phyloP scores from a whole-genome alignment of 2,329 filamentous ascomycete genomes.

The Aspergillus aculeatinus region DNA sequence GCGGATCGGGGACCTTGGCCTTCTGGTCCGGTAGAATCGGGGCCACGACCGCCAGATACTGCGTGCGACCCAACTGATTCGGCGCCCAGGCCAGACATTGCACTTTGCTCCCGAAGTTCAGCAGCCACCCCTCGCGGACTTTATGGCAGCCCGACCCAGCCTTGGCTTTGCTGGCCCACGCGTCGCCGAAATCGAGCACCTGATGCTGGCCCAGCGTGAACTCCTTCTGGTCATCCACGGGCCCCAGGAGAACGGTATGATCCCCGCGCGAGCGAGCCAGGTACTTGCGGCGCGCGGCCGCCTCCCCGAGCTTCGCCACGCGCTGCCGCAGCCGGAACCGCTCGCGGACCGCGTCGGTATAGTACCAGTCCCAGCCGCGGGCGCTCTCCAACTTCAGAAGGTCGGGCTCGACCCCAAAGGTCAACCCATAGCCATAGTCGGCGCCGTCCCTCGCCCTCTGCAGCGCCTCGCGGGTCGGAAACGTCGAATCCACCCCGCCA shows the following conservation, averaged over 20 bases:
- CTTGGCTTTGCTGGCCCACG: conserved; percentile 34
- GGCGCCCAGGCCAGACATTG: conserved; percentile 52
- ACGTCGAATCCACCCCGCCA: conserved; percentile 45
- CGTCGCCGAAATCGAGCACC: conserved; percentile 47
- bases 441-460: conserved; percentile 27
- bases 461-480: conserved; percentile 49
- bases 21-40: conserved; percentile 41
- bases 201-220: conserved; percentile 45
- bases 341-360: conserved; percentile 39
- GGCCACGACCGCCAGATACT: conserved; percentile 57
- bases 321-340: conserved; percentile 46
- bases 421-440: conserved; percentile 42
- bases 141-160: conserved; percentile 15
- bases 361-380: conserved; percentile 56
- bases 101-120: conserved; percentile 57
- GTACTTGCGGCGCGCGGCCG: conserved; percentile 43
- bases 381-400: conserved; percentile 47
- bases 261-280: conserved; percentile 37
- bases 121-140: conserved; percentile 51
- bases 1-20: conserved; percentile 26
- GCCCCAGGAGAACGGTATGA: conserved; percentile 53
- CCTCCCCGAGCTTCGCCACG: conserved; percentile 32
- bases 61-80: conserved; percentile 44
- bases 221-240: conserved; percentile 44
- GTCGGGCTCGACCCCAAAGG: conserved; percentile 45